Percentiles rank a stretch among this genome's conserved stretches.
Evolutionary conservation across 2,329 filamentous ascomycete genomes (phyloP).

Genomic region (Aspergillus felis): DNA sequence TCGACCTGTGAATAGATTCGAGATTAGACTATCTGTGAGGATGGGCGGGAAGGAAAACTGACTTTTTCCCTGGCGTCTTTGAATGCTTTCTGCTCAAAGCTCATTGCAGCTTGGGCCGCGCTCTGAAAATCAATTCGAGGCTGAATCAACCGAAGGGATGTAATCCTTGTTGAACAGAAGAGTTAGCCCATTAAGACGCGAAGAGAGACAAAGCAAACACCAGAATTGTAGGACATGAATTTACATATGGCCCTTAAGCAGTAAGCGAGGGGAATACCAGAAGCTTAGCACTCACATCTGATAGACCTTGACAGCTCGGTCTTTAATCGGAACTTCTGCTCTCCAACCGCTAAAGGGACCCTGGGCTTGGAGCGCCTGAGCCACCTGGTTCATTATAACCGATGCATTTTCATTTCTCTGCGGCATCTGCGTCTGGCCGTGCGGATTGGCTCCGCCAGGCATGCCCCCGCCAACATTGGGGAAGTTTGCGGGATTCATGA

Average conservation of each 20-base stretch:
- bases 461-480: conserved; percentile 34
- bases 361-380: conserved; percentile 37
- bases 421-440: conserved; percentile 28
- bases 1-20: conserved; percentile 27
- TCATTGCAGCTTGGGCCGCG: conserved; percentile 39
- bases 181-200: conserved; percentile 6
- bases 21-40: not conserved
- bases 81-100: conserved; percentile 45
- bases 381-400: conserved; percentile 37
- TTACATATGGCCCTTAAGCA: not conserved
- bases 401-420: conserved; percentile 34
- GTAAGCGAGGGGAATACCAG: not conserved
- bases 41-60: conserved; percentile 1
- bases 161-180: conserved; percentile 30
- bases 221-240: not conserved
- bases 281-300: conserved; percentile 37
- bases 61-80: conserved; percentile 37
- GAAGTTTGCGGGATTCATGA: conserved; percentile 42
- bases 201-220: not conserved
- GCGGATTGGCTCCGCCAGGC: conserved; percentile 30
- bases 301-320: conserved; percentile 40
- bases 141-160: conserved; percentile 44
- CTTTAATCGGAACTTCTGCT: conserved; percentile 36
- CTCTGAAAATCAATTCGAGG: conserved; percentile 37
- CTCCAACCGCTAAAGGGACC: conserved; percentile 45